phyloP scores from a whole-genome alignment of 2,329 filamentous ascomycete species.

The Huntiella abstrusa region DNA sequence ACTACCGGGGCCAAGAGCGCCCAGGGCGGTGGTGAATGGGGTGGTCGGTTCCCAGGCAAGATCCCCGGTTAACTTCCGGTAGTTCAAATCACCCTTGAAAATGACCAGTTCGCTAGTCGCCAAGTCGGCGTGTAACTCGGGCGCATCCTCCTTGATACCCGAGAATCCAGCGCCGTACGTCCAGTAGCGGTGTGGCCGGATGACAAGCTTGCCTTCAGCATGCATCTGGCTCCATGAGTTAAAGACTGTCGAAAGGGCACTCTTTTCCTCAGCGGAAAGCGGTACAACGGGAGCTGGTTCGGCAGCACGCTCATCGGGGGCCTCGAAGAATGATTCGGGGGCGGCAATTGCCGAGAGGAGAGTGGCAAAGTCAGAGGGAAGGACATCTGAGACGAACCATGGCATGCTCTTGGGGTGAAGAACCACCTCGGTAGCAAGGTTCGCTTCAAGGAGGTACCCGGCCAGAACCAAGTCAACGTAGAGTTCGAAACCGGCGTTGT shows the following conservation, averaged over 20 bases:
- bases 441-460: conserved; percentile 69
- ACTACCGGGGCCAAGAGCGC: conserved; percentile 63
- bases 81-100: conserved; percentile 96
- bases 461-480: conserved; percentile 88
- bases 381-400: conserved; percentile 94
- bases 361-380: conserved; percentile 69
- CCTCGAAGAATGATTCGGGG: conserved; percentile 62
- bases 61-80: conserved; percentile 79
- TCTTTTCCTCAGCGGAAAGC: conserved; percentile 47
- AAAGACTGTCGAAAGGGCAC: conserved; percentile 59
- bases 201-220: conserved; percentile 61
- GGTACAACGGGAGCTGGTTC: conserved; percentile 17
- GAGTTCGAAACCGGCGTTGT: conserved; percentile 94
- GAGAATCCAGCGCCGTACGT: conserved; percentile 76
- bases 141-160: conserved; percentile 54
- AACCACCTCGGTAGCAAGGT: conserved; percentile 69
- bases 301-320: conserved; percentile 42
- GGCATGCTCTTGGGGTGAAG: conserved; percentile 89
- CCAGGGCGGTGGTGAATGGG: conserved; percentile 66
- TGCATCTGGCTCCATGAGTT: conserved; percentile 64
- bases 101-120: conserved; percentile 72
- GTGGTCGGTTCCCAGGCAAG: conserved; percentile 75
- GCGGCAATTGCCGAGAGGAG: conserved; percentile 63
- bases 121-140: conserved; percentile 55
- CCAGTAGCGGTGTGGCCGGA: conserved; percentile 83